Conservation (phyloP, 139 green algal genomes). For the Mesostigma viride region DNA sequence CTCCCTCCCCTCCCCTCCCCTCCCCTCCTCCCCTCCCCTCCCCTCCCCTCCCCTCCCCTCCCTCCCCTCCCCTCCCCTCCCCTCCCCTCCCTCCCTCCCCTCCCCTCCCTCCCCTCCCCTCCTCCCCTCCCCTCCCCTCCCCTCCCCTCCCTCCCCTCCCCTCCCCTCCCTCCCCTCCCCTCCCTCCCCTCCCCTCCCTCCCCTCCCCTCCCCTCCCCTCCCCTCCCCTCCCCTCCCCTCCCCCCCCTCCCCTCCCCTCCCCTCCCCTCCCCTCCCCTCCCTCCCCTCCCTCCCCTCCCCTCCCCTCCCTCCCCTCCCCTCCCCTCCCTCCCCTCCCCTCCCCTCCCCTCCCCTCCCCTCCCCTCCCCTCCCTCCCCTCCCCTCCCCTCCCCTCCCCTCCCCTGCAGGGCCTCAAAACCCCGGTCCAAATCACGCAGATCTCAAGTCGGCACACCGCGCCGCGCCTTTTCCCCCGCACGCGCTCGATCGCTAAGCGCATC, state of each 20-base stretch:
- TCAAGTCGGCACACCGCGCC: too few relatives aligned
- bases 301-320: background rate
- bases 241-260: background rate
- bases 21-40: background rate
- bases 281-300: background rate
- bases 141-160: background rate
- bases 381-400: background rate
- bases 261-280: background rate
- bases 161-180: background rate
- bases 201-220: background rate
- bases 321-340: background rate
- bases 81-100: background rate
- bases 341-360: background rate
- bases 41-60: background rate
- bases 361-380: background rate
- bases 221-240: background rate
- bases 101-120: background rate
- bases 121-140: background rate
- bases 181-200: background rate
- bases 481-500: too few relatives aligned
- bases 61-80: background rate
- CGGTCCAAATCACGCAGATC: too few relatives aligned
- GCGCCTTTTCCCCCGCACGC: too few relatives aligned
- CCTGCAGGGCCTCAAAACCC: constrained; percentile 30
- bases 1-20: too few relatives aligned